Conservation (phyloP, 2,329 filamentous ascomycete genomes). For the Aspergillus texensis region DNA sequence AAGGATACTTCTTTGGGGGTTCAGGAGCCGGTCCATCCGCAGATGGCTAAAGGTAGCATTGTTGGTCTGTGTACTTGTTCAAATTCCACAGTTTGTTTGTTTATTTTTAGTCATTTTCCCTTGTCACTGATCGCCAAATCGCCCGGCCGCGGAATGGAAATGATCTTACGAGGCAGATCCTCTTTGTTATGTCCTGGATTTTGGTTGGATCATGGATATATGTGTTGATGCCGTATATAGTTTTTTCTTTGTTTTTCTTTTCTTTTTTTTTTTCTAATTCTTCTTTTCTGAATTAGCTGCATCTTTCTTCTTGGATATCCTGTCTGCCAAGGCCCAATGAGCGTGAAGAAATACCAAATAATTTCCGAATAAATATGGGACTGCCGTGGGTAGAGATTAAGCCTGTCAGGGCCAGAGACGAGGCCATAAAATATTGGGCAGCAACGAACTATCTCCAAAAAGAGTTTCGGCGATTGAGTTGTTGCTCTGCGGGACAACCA, state of each 20-base stretch:
- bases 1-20: constrained; percentile 59
- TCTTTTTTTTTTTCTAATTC: neutral
- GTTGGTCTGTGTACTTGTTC: neutral
- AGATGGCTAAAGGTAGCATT: constrained; percentile 14
- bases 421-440: constrained; percentile 7
- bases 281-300: neutral
- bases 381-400: neutral
- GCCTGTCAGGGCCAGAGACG: neutral
- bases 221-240: constrained; percentile 1
- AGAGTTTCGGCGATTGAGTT: constrained; percentile 1
- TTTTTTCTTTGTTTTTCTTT: neutral
- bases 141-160: constrained; percentile 6
- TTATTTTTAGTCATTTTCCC: constrained; percentile 5
- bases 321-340: neutral
- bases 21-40: constrained; percentile 32
- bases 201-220: neutral
- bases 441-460: neutral
- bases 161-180: constrained; percentile 10
- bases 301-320: neutral
- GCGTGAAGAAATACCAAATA: neutral
- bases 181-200: constrained; percentile 1
- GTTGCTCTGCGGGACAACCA: neutral
- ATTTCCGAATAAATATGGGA: neutral
- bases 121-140: constrained; percentile 5
- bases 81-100: constrained; percentile 5